These are phyloP conservation scores for Vigna radiata DNA, from an alignment of 306 rosid species.

Conservation along the genomic window DNA sequence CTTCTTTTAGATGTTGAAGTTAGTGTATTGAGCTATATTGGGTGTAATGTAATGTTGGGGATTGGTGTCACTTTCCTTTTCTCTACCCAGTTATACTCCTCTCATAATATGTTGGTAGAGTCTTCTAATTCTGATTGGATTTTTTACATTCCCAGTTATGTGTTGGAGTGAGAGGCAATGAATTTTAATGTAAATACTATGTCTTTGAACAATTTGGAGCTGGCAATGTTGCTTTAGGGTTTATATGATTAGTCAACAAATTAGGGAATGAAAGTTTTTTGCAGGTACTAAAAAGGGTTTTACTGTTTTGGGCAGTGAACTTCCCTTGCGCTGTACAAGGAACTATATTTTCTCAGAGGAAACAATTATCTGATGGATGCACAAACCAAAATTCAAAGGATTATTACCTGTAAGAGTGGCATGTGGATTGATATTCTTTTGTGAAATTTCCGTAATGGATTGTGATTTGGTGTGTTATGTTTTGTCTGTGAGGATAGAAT, in stretches of 20 bases:
- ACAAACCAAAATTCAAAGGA: constrained; percentile 58
- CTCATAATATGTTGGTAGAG: background rate
- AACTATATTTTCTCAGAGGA: constrained; percentile 47
- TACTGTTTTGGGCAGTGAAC: constrained; percentile 52
- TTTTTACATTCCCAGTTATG: background rate
- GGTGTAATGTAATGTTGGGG: constrained; percentile 10
- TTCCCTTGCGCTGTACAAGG: constrained; percentile 52
- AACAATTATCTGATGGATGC: constrained; percentile 50
- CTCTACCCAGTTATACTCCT: background rate
- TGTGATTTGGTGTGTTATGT: constrained; percentile 29
- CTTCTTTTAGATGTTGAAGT: constrained; percentile 3
- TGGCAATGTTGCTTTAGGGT: constrained; percentile 26
- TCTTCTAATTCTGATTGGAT: constrained; percentile 8
- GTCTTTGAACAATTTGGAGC: constrained; percentile 3
- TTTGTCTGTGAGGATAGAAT: constrained; percentile 50
- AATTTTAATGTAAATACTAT: constrained; percentile 7
- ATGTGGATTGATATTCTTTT: constrained; percentile 31
- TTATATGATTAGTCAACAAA: constrained; percentile 21
- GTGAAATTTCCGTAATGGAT: constrained; percentile 20
- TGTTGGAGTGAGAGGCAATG: constrained; percentile 16
- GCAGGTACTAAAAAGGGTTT: constrained; percentile 19
- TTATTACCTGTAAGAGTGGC: constrained; percentile 58
- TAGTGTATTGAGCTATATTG: background rate
- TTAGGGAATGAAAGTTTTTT: constrained; percentile 22
- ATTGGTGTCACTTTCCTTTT: background rate